Evolutionary conservation across 179 eudicot genomes (phyloP).

Genomic region (Amaranthus tricolor): DNA sequence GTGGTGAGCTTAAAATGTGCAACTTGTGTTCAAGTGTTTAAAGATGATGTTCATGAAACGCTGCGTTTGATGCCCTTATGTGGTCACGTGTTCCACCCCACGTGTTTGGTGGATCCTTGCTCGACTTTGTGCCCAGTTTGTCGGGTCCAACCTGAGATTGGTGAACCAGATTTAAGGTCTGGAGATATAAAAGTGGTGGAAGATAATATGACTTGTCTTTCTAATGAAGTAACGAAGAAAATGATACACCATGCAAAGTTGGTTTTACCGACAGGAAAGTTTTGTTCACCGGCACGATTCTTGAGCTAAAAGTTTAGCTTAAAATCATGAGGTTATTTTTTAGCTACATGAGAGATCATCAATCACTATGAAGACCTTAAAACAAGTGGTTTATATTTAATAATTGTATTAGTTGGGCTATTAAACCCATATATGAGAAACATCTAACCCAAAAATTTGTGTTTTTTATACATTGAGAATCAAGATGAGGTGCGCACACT

Average conservation of each 20-base stretch:
- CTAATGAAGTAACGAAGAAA: slow-evolving; percentile 22
- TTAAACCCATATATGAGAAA: too few relatives aligned
- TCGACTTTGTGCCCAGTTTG: slow-evolving; percentile 56
- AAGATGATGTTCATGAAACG: slow-evolving; percentile 40
- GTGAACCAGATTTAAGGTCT: background rate
- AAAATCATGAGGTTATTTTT: too few relatives aligned
- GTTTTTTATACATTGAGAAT: too few relatives aligned
- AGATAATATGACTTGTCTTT: slow-evolving; percentile 11
- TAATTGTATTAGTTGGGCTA: too few relatives aligned
- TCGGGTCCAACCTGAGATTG: background rate
- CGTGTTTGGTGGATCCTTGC: slow-evolving; percentile 48
- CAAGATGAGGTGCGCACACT: too few relatives aligned
- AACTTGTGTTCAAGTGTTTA: slow-evolving; percentile 48
- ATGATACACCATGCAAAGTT: slow-evolving; percentile 20
- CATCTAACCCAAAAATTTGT: too few relatives aligned
- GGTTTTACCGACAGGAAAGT: slow-evolving; percentile 15
- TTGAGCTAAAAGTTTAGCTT: background rate
- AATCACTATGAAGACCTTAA: too few relatives aligned
- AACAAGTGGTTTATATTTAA: too few relatives aligned
- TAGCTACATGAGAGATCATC: too few relatives aligned
- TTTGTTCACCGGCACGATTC: slow-evolving; percentile 13
- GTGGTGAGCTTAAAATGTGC: slow-evolving; percentile 38
- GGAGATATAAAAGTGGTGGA: slow-evolving; percentile 33
- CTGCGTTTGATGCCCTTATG: slow-evolving; percentile 54
- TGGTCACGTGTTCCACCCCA: slow-evolving; percentile 67